Base-by-base conservation (phyloP, 2,329 filamentous ascomycete genomes). In the Verticillium zaregamsianum region DNA sequence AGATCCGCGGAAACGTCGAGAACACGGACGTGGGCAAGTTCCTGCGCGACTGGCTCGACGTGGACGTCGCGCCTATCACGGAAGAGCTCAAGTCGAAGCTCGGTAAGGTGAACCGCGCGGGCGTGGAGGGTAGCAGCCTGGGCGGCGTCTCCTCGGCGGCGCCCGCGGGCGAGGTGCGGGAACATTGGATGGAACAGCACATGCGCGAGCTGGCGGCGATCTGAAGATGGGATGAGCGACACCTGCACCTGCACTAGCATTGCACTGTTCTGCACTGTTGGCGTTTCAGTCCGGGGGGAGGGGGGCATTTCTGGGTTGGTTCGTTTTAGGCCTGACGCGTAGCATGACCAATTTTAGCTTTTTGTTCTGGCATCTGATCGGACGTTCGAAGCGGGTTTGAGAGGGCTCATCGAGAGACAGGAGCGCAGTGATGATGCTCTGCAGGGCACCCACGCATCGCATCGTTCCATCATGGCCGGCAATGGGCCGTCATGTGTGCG, bases 21-120 rank as follows among this genome's bases (percentile, higher is more conserved):
- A 99, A 99, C 73, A 98, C 89, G 0, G 93, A 98, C 31, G 84
- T 99, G 1, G 95, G 95, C 37, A 80, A 84, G 55, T 99, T 97
- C 74, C 77, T 99, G 62, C 80, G 86, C 8, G 79, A 87, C 9
- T 99, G 95, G 70, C 83, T 99, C 0, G 85, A 85, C 57, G 86
- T 98, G 1, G 89, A 97, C 71, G 86, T 97, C 2, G 85, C 91
- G 1, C 80, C 81, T 35, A 86, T 98, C 61, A 97, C 93, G 1
- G 79, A 86, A 70, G 88, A 95, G 74, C 77, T 99, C 55, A 84
- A 81, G 67, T 77, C 87, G 65, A 87, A 87, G 77, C 69, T 75
- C 70, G 64, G 67, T 61, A 66, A 66, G 32, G 68, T 65, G 54
- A 60, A 59, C 17, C 12, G 32, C n/a, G 55, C 55, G 17, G 55